These are phyloP conservation scores for Suillus paluster DNA, from an alignment of 768 basidiomycete genomes.

Conservation along the genomic window DNA sequence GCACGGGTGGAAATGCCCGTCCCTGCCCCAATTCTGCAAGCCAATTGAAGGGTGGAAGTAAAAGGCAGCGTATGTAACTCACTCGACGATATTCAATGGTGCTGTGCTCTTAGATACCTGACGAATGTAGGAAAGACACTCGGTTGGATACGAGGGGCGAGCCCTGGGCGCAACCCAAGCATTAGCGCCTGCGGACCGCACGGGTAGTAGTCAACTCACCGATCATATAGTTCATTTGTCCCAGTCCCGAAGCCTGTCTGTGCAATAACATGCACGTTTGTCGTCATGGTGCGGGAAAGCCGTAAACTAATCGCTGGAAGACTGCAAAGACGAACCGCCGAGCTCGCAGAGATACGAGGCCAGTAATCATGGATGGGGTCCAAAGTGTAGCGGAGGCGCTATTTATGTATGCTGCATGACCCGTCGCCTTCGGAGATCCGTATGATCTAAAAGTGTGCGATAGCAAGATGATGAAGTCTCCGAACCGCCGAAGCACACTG, in stretches of 20 bases:
- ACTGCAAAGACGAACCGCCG: neutral
- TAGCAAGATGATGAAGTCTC: neutral
- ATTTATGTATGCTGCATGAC: neutral
- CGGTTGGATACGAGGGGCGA: conserved; percentile 80
- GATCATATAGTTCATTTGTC: conserved; percentile 84
- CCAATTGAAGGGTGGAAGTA: conserved; percentile 7
- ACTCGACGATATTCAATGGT: conserved; percentile 74
- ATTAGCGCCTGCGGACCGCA: neutral
- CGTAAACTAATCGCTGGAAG: neutral
- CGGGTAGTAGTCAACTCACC: conserved; percentile 39
- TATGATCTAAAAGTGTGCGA: neutral
- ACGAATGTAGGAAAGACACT: conserved; percentile 65
- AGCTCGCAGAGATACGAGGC: neutral
- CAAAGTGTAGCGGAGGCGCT: neutral
- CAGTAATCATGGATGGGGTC: neutral
- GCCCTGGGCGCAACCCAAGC: conserved; percentile 46
- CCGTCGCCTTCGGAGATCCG: neutral
- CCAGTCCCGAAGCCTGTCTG: conserved; percentile 74
- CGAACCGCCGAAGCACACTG: neutral
- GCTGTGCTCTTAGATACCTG: conserved; percentile 41
- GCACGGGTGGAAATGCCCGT: conserved; percentile 91
- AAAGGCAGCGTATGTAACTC: conserved; percentile 24
- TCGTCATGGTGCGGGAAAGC: conserved; percentile 28
- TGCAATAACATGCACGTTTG: conserved; percentile 67
- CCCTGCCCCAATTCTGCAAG: conserved; percentile 73